Evolutionary conservation across 176 grass and related monocot genomes (phyloP), one percentile per base, ranked within the genome.

Genomic region (Oryza coarctata): DNA sequence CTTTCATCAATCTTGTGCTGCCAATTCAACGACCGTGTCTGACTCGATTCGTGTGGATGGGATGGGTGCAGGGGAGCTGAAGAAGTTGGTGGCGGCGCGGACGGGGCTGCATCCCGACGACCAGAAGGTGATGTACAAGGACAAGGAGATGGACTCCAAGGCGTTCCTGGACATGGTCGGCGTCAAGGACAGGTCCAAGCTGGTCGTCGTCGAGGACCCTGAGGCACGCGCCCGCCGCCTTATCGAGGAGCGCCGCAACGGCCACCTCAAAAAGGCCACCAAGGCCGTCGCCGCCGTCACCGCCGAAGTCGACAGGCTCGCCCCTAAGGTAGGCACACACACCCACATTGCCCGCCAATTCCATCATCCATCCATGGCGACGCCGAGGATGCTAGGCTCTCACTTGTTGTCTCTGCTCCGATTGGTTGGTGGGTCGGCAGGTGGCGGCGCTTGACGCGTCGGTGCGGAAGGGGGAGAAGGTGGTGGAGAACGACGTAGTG

Each of bases 151-250:
- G 13, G 89, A 93, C 44, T 75, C 93, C 68, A 94, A 95, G 86
- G 91, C 89, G 61, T 96, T 96, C 83, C 93, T 99, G 6, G 93
- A 99, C 89, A 83, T 72, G 68, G 82, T 88, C 77, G 93, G 93
- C 25, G 93, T 99, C 32, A 96, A 90, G 80, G 93, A 99, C 83
- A 77, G 91, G 5, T 99, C 97, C 40, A 99, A 94, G 97, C n/a
- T 99, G 1, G 80, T 79, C 8, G 60, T 94, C 32, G 31, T 94
- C 8, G 93, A 99, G 68, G 97, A 99, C 85, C 87, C 97, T 15
- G 87, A 90, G 74, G 93, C 93, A 26, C 87, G 79, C 34, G 93
- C 93, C 20, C 84, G 92, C 17, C 97, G 97, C n/a, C 91, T 99
- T 40, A 84, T 99, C 63, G 89, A 96, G 89, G 68, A 94, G 87